Conservation (phyloP, 257 asterid genomes). For the Galeopsis tetrahit region DNA sequence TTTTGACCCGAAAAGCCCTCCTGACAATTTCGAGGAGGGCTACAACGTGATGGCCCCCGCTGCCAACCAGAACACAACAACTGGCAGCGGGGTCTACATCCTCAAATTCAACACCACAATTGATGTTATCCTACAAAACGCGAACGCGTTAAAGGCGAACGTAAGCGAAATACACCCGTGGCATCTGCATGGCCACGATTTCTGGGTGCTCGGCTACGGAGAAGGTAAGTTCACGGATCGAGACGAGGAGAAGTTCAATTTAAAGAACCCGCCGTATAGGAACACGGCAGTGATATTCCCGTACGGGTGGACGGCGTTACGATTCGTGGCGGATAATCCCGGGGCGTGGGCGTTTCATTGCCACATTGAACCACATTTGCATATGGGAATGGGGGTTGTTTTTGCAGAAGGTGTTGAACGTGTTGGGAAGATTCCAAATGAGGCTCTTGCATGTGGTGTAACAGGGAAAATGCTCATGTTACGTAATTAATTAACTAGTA, state of each 20-base stretch:
- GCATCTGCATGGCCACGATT: conserved; percentile 90
- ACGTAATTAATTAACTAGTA: neutral
- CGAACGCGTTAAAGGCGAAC: conserved; percentile 56
- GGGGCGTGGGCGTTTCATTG: conserved; percentile 94
- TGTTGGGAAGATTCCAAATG: conserved; percentile 47
- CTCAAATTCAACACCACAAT: conserved; percentile 56
- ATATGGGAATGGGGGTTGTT: conserved; percentile 83
- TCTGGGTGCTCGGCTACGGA: conserved; percentile 81
- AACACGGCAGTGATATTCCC: conserved; percentile 74
- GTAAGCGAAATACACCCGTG: conserved; percentile 88
- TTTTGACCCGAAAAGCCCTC: conserved; percentile 52
- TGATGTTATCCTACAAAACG: conserved; percentile 77
- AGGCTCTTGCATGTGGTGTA: conserved; percentile 63
- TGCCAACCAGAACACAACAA: conserved; percentile 55
- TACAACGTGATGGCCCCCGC: conserved; percentile 65
- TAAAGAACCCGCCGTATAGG: conserved; percentile 68
- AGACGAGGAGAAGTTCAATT: conserved; percentile 53
- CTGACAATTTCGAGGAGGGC: conserved; percentile 32
- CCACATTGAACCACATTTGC: conserved; percentile 79
- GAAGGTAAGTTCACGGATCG: conserved; percentile 58
- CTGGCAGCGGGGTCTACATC: conserved; percentile 65
- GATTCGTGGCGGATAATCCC: conserved; percentile 79
- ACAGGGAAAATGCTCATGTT: conserved; percentile 57
- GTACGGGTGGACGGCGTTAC: conserved; percentile 81
- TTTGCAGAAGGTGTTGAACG: conserved; percentile 65